Conservation (phyloP, 1,284 basidiomycete genomes). For the Coniophora puteana region DNA sequence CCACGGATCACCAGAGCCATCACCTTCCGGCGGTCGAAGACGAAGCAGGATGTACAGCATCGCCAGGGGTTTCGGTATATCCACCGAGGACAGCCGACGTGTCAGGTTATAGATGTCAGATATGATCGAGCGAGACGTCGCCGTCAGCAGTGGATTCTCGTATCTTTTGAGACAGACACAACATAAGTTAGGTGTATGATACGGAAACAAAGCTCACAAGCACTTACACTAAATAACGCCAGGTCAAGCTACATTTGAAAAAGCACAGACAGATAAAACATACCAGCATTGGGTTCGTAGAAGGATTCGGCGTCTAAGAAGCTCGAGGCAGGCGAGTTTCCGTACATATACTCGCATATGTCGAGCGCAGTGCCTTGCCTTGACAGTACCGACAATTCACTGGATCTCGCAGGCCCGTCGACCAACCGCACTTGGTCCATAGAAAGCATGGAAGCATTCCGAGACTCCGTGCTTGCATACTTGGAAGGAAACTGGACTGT, state of each 20-base stretch:
- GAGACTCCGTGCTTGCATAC: no score
- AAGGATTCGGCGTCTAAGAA: constrained; percentile 53
- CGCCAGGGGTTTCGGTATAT: constrained; percentile 62
- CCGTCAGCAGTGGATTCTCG: constrained; percentile 72
- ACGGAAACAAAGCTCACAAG: not conserved
- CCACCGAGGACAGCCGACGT: constrained; percentile 50
- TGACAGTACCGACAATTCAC: constrained; percentile 39
- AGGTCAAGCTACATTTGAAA: constrained; percentile 16
- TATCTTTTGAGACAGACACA: constrained; percentile 39
- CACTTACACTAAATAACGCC: constrained; percentile 16
- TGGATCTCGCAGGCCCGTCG: constrained; percentile 1
- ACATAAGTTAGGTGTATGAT: constrained; percentile 1
- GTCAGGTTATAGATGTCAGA: constrained; percentile 62
- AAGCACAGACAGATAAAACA: constrained; percentile 17
- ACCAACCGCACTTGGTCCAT: no score
- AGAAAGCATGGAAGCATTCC: no score
- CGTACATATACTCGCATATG: constrained; percentile 64
- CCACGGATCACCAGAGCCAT: constrained; percentile 25
- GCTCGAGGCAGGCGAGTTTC: constrained; percentile 35
- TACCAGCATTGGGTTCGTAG: constrained; percentile 66
- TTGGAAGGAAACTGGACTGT: no score
- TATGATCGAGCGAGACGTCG: constrained; percentile 66
- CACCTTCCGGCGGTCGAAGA: constrained; percentile 31
- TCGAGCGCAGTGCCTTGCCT: constrained; percentile 57
- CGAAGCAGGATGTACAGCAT: constrained; percentile 55